These are phyloP conservation scores for Theileria orientalis DNA, from an alignment of 169 alveolate genomes.

Conservation along the genomic window DNA sequence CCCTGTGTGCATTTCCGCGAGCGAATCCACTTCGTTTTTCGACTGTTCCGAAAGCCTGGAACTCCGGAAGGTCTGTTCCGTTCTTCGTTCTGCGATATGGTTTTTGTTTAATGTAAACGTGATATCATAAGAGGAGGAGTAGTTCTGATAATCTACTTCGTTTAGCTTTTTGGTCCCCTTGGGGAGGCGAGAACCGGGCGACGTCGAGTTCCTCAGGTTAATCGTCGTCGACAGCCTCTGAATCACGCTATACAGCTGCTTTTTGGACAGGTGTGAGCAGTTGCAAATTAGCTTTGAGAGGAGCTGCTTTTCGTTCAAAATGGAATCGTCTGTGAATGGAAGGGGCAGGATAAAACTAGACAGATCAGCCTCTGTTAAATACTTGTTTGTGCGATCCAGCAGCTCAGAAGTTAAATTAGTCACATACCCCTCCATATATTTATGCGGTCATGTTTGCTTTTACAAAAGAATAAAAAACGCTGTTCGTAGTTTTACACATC, in stretches of 20 bases:
- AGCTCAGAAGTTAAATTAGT: constrained; percentile 41
- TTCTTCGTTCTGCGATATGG: background rate
- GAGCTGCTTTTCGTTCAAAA: constrained; percentile 21
- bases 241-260: constrained; percentile 35
- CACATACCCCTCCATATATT: constrained; percentile 33
- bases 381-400: constrained; percentile 39
- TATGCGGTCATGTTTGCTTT: too few species aligned
- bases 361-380: constrained; percentile 34
- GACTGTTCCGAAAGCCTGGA: background rate
- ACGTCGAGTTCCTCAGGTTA: background rate
- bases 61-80: background rate
- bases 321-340: constrained; percentile 56
- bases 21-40: constrained; percentile 1
- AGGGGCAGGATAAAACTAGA: constrained; percentile 44
- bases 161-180: background rate
- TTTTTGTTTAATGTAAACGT: background rate
- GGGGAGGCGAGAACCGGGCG: background rate
- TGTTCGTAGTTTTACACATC: too few species aligned
- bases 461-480: too few species aligned
- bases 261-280: constrained; percentile 36
- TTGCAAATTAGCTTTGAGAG: constrained; percentile 45
- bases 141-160: background rate
- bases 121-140: background rate
- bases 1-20: constrained; percentile 11
- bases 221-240: background rate